Base-by-base conservation (phyloP, 148 eudicot species). In the Hydrangea macrophylla region DNA sequence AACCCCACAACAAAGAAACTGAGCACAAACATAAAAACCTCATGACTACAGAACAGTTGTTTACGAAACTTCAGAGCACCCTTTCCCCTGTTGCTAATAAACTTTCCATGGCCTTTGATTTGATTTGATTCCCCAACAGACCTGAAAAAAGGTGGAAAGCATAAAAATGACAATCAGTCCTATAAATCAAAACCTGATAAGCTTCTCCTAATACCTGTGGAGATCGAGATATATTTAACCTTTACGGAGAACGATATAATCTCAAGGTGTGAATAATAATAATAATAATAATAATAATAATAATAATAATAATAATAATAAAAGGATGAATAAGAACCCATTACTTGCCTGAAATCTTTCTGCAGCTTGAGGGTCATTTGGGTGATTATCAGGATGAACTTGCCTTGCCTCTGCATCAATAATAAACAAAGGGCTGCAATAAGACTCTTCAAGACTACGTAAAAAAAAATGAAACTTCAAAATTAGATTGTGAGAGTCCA, bases 361-460 rank as follows among this genome's bases (percentile, higher is more conserved):
- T 1, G 96, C 96, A 68, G 98, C 96, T 56, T 72, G 88, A 69
- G 96, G 95, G 70, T 93, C 96, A 80, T 90, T 78, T 13, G 88
- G 95, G 64, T 93, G 90, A 68, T 92, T 92, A 73, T 92, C 96
- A 0, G 98, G 98, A 75, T 92, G 98, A 68, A 89, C 96, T 83
- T 87, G 91, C 64, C 84, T 79, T 65, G 98, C 98, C 98, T n/a
- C n/a, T 93, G 78, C 37, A 58, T 27, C 62, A n/a, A 62, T 26
- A 53, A 26, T 24, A n/a, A 31, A 11, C 25, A 65, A 59, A 32
- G 12, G 31, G 17, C 24, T 55, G 9, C 11, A 2, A 5, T 30
- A 30, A 17, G 8, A 10, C 11, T 32, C 12, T 31, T 65, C 18
- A 66, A 6, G 1, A 1, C n/a, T n/a, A 31, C 3, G 18, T 13